Conservation (phyloP, 805 yeast species). For the Candida railenensis region DNA sequence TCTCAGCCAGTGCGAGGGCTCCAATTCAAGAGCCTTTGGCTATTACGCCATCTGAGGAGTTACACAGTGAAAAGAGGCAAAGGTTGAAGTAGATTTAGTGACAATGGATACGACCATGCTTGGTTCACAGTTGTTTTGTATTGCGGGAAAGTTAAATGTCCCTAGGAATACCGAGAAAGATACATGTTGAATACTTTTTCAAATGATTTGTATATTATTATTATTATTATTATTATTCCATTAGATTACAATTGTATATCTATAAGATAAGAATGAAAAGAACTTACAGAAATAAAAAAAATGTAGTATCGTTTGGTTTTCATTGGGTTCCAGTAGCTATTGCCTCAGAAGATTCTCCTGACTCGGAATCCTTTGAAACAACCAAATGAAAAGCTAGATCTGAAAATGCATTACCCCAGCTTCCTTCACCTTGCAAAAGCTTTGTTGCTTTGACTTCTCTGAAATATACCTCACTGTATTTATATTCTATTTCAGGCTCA, state of each 20-base stretch:
- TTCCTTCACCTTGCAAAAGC: constrained; percentile 25
- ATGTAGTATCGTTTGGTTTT: too few species aligned
- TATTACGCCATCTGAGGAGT: background rate
- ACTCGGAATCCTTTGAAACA: background rate
- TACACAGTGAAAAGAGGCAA: background rate
- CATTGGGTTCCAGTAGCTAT: too few species aligned
- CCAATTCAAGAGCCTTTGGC: background rate
- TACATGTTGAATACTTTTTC: background rate
- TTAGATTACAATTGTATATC: background rate
- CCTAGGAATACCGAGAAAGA: too few species aligned
- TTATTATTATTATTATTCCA: too few species aligned
- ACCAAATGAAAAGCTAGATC: constrained; percentile 48
- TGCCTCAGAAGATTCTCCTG: background rate
- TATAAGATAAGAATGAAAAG: too few species aligned
- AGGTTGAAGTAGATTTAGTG: background rate
- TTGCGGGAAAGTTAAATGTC: too few species aligned
- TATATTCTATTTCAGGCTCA: constrained; percentile 33
- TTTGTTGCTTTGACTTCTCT: constrained; percentile 14
- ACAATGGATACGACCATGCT: too few species aligned
- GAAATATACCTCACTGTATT: constrained; percentile 30
- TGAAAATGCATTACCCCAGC: constrained; percentile 54
- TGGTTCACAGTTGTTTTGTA: too few species aligned
- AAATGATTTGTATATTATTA: background rate
- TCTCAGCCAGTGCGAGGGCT: background rate
- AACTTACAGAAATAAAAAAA: too few species aligned